These are phyloP conservation scores for Rhodotorula sp. DNA, from an alignment of 1,284 basidiomycete genomes.

Conservation along the genomic window DNA sequence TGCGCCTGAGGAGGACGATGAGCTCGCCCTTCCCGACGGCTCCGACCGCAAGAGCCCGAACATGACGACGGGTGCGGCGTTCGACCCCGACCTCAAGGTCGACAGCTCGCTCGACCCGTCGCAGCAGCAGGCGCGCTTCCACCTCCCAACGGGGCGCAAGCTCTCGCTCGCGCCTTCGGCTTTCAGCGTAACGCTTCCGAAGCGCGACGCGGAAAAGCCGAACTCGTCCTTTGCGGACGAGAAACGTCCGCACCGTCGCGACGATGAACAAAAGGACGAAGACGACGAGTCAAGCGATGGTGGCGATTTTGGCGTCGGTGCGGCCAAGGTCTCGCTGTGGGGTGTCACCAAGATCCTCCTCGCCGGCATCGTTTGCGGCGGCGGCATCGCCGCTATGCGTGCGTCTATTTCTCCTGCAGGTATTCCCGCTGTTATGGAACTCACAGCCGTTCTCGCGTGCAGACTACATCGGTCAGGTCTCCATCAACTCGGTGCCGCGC, in stretches of 20 bases:
- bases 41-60: background rate
- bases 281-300: constrained; percentile 34
- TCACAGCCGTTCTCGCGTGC: constrained; percentile 15
- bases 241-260: constrained; percentile 31
- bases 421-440: background rate
- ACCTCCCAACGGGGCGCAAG: constrained; percentile 1
- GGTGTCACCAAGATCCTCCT: constrained; percentile 53
- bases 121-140: constrained; percentile 2
- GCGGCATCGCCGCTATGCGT: constrained; percentile 57
- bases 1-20: constrained; percentile 4
- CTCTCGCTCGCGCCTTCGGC: background rate
- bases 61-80: constrained; percentile 2
- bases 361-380: constrained; percentile 54
- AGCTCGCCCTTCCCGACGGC: constrained; percentile 42
- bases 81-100: constrained; percentile 15
- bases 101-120: background rate
- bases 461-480: constrained; percentile 57
- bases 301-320: constrained; percentile 49
- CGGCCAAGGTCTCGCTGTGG: constrained; percentile 49
- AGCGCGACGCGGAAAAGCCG: constrained; percentile 42
- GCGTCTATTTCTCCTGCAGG: constrained; percentile 37
- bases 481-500: constrained; percentile 54
- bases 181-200: constrained; percentile 1
- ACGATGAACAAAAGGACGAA: constrained; percentile 30
- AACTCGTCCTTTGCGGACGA: constrained; percentile 34